Evolutionary conservation across 306 rosid genomes (phyloP).

Genomic region (Cucurbita ficifolia): DNA sequence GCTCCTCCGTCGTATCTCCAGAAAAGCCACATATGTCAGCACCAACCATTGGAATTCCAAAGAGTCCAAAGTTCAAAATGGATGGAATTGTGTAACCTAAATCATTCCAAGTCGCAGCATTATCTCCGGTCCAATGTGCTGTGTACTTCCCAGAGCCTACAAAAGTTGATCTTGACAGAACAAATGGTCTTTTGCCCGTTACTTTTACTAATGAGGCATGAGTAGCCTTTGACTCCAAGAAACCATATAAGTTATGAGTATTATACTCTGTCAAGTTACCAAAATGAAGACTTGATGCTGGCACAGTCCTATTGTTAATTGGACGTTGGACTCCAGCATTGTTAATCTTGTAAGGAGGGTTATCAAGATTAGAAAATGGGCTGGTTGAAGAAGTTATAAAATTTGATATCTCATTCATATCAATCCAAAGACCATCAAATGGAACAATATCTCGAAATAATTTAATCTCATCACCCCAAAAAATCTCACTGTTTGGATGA

Average conservation of each 20-base stretch:
- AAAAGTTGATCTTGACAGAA: constrained; percentile 74
- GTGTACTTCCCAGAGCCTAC: constrained; percentile 75
- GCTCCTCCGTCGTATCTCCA: constrained; percentile 61
- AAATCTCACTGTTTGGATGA: constrained; percentile 34
- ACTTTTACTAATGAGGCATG: constrained; percentile 32
- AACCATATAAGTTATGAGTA: constrained; percentile 65
- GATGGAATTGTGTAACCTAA: constrained; percentile 59
- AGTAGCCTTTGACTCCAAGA: constrained; percentile 54
- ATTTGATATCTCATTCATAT: constrained; percentile 80
- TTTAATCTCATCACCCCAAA: constrained; percentile 63
- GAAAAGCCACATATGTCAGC: constrained; percentile 86
- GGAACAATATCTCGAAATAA: constrained; percentile 37
- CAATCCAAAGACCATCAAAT: constrained; percentile 78
- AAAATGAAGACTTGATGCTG: constrained; percentile 49
- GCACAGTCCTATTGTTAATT: constrained; percentile 34
- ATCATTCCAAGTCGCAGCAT: constrained; percentile 74
- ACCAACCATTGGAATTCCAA: constrained; percentile 90
- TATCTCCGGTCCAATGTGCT: constrained; percentile 97
- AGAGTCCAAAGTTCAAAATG: constrained; percentile 57
- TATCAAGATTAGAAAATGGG: constrained; percentile 47
- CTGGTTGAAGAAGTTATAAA: constrained; percentile 40
- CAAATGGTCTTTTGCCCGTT: constrained; percentile 75
- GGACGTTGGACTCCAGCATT: constrained; percentile 21
- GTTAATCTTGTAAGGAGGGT: constrained; percentile 72
- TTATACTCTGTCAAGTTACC: constrained; percentile 60